Conservation (phyloP, 805 yeast genomes). For the Suhomyces tanzawaensis region DNA sequence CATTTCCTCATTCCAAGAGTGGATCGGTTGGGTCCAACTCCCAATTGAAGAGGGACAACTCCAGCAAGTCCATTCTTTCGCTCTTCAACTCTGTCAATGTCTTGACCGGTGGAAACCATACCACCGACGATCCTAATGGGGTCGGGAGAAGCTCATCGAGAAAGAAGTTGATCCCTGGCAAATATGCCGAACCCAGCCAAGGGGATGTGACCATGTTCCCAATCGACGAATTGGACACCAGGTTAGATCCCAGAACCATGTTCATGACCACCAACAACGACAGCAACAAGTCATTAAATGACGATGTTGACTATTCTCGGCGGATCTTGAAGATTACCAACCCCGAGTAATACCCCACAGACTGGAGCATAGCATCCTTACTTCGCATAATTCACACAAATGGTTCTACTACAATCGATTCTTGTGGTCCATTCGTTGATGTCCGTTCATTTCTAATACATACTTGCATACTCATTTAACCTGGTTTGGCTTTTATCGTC, state of each 20-base stretch:
- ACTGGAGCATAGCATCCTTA: too few species aligned
- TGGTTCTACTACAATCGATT: too few species aligned
- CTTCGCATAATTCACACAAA: too few species aligned
- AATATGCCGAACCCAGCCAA: conserved; percentile 4
- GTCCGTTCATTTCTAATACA: too few species aligned
- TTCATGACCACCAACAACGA: conserved; percentile 43
- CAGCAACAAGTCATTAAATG: conserved; percentile 47
- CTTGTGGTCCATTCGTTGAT: too few species aligned
- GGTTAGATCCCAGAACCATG: conserved; percentile 58
- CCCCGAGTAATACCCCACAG: conserved; percentile 18
- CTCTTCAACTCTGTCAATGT: conserved; percentile 15
- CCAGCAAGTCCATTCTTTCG: conserved; percentile 33
- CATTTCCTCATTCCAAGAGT: conserved; percentile 8
- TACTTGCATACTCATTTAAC: too few species aligned
- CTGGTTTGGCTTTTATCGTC: too few species aligned
- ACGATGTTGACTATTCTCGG: conserved; percentile 57
- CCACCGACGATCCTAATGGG: conserved; percentile 6
- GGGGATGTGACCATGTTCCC: conserved; percentile 17
- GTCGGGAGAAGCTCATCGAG: conserved; percentile 10
- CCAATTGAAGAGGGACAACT: conserved; percentile 31
- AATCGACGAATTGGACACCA: conserved; percentile 41
- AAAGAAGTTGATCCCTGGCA: conserved; percentile 8
- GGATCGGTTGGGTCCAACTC: conserved; percentile 8
- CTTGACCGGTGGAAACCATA: neutral
- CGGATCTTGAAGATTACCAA: conserved; percentile 57